Conservation (phyloP, 176 grass and related monocot genomes). For the Aegilops longissima region DNA sequence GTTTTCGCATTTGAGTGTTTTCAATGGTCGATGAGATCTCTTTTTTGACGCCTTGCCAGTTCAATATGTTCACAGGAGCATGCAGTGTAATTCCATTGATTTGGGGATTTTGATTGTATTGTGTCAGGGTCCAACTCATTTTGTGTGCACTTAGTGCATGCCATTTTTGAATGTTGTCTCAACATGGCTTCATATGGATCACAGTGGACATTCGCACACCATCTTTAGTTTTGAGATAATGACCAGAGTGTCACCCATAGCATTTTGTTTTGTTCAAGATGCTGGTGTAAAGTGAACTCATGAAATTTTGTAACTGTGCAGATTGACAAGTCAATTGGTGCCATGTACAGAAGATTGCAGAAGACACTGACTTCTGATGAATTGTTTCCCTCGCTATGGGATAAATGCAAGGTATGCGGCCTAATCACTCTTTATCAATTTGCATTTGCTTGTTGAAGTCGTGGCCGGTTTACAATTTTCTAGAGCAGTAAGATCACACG, state of each 20-base stretch:
- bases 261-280: conserved; percentile 19
- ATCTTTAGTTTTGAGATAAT: background rate
- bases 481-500: conserved; percentile 5
- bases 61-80: background rate
- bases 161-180: background rate
- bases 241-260: background rate
- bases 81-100: background rate
- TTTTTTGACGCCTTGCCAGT: background rate
- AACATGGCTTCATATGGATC: background rate
- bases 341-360: conserved; percentile 92
- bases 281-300: conserved; percentile 14
- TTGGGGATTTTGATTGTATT: background rate
- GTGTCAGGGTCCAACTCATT: background rate
- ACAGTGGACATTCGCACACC: background rate
- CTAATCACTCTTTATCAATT: background rate
- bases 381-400: conserved; percentile 90
- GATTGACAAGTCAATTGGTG: conserved; percentile 85
- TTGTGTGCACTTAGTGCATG: conserved; percentile 2
- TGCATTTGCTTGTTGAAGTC: background rate
- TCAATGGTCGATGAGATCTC: background rate
- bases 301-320: conserved; percentile 36
- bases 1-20: background rate
- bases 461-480: background rate
- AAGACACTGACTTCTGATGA: conserved; percentile 83
- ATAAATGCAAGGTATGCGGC: conserved; percentile 80